Evolutionary conservation across 495 filamentous ascomycete species (phyloP), one percentile per base, ranked within the genome.

Genomic region (Xylaria grammica): DNA sequence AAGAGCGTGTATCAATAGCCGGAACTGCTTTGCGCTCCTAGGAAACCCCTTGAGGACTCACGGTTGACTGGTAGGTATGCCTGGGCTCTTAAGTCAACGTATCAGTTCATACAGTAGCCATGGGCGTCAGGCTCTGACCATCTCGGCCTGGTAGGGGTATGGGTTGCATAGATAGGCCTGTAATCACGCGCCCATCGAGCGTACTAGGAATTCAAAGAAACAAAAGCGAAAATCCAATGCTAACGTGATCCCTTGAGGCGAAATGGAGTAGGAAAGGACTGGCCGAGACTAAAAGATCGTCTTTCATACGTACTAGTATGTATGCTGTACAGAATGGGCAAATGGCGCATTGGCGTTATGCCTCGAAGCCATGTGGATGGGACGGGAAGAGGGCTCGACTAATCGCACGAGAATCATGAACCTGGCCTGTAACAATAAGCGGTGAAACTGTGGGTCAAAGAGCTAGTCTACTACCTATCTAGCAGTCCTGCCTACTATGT

Each of bases 21-120:
- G 56, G 57, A 63, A 65, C 53, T 66, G 66, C 19, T 65, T 17
- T 32, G 59, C 51, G 65, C 58, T 60, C 67, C 65, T 34, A 62
- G 34, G 36, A 53, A 53, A 53, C 50, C 29, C 46, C 50, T 24
- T 40, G 60, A 38, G 27, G 40, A 63, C 40, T 45, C 1, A 48
- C 8, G 53, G 15, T 42, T 24, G 60, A 34, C 32, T 42, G 36
- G 38, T 24, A 22, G 20, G 2, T 15, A 15, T 36, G 54, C 10
- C 34, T 5, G 9, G 36, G 22, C 24, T 57, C 20, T 7, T 10
- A 24, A 5, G 19, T 11, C n/a, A 15, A 48, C 20, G 20, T 3
- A 48, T 24, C n/a, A 58, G 40, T 38, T 46, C 40, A 38, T 46
- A 40, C 42, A 59, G 15, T 30, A 57, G 20, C 17, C 24, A n/a